Evolutionary conservation across 2,329 filamentous ascomycete genomes (phyloP).

Genomic region (Sporothrix humicola): DNA sequence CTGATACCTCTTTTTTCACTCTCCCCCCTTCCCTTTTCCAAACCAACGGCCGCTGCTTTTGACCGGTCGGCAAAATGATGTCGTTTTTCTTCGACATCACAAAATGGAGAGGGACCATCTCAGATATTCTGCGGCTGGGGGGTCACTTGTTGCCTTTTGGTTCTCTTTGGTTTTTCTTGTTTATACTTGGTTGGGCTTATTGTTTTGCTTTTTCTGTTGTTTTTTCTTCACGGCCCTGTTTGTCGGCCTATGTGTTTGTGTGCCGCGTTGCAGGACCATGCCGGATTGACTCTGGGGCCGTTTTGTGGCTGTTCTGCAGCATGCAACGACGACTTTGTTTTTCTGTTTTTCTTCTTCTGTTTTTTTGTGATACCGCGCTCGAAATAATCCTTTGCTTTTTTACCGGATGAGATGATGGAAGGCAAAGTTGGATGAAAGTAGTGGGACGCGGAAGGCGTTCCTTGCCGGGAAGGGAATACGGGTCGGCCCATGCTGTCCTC

Average conservation of each 20-base stretch:
- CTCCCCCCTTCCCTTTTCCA: background rate
- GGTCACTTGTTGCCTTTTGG: constrained; percentile 21
- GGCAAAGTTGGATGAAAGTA: background rate
- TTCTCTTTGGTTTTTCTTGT: constrained; percentile 10
- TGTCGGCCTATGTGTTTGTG: constrained; percentile 14
- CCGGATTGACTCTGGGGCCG: constrained; percentile 20
- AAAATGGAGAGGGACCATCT: background rate
- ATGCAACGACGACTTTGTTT: constrained; percentile 14
- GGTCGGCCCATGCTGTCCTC: constrained; percentile 2
- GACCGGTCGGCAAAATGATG: background rate
- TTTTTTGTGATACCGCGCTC: constrained; percentile 33
- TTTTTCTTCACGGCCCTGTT: background rate
- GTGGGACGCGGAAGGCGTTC: background rate
- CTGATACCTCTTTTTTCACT: constrained; percentile 24
- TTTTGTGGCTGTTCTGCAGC: background rate
- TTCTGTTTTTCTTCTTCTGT: background rate
- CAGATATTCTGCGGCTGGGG: constrained; percentile 15
- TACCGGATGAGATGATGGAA: background rate
- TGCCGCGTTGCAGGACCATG: background rate
- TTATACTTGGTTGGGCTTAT: constrained; percentile 26
- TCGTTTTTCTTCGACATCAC: background rate
- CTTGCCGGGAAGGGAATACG: background rate
- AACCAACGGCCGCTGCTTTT: background rate
- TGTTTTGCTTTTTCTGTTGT: constrained; percentile 22
- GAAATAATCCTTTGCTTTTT: constrained; percentile 23